Evolutionary conservation across 2,329 filamentous ascomycete genomes (phyloP), one percentile per base, ranked within the genome.

Genomic region (Kalmusia sp.): DNA sequence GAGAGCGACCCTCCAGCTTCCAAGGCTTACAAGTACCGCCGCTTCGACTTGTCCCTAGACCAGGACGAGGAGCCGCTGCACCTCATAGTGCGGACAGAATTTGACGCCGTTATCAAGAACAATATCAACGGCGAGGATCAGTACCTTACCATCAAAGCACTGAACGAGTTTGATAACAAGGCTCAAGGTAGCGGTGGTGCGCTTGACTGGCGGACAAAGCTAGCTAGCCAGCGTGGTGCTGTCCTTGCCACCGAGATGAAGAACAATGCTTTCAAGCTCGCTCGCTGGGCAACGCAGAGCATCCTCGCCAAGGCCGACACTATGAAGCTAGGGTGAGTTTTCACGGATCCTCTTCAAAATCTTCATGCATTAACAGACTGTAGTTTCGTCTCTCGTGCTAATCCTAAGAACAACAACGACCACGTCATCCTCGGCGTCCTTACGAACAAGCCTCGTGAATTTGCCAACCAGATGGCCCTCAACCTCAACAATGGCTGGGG

Each of bases 201-300:
- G 50, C 84, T 99, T 47, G 95, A 99, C 84, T 99, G 95, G 95
- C 86, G 95, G 75, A 89, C 88, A 64, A 99, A 99, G 85, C 86
- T 99, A 55, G 90, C 91, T 61, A 92, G 88, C 67, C 93, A 97
- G 82, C 90, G 95, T 70, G 95, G 95, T 87, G 95, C 95, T 52
- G 93, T 99, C 37, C 90, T 99, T 22, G 95, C 95, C 17, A 99
- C 95, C 11, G 95, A 99, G 82, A 99, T 99, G 95, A 99, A 99
- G 91, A 99, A 99, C 87, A 99, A 99, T 86, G 92, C 88, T 73
- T 96, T 92, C 89, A 99, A 99, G 84, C 88, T 99, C 59, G 95
- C 95, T 53, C 85, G 95, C 75, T 99, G 95, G 95, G 96, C 95
- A 27, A 92, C 93, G 37, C 95, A 99, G 83, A 91, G 90, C 72